These are phyloP conservation scores for Lolium perenne DNA, from an alignment of 176 grass and related monocot genomes.

Conservation along the genomic window DNA sequence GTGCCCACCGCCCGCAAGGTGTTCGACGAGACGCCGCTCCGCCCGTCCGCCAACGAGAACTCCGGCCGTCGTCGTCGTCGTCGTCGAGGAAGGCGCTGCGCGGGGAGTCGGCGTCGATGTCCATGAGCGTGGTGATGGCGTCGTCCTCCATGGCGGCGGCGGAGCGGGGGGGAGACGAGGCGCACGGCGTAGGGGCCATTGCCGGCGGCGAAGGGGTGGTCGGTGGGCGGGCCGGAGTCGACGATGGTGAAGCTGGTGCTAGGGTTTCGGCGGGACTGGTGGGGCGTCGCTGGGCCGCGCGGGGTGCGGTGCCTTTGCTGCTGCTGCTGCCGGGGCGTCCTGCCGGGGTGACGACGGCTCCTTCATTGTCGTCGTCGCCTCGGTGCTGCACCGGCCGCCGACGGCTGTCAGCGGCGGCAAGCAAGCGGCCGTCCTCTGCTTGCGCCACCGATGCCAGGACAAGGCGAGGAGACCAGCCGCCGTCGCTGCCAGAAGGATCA, in stretches of 20 bases:
- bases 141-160: conserved; percentile 62
- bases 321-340: conserved; percentile 16
- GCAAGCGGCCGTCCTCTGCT: conserved; percentile 38
- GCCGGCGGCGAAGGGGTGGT: background rate
- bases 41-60: conserved; percentile 72
- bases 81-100: conserved; percentile 44
- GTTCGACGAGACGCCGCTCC: conserved; percentile 24
- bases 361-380: conserved; percentile 34
- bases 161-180: background rate
- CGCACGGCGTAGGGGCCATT: background rate
- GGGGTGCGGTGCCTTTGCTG: conserved; percentile 39
- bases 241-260: background rate
- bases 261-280: conserved; percentile 42
- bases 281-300: conserved; percentile 14
- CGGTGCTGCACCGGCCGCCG: conserved; percentile 30
- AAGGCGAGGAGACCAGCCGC: conserved; percentile 56
- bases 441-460: conserved; percentile 56
- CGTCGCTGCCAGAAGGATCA: conserved; percentile 46
- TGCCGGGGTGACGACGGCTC: conserved; percentile 52
- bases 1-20: too few species aligned
- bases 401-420: background rate
- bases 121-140: conserved; percentile 59
- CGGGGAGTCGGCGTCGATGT: conserved; percentile 62
- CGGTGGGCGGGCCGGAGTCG: background rate
- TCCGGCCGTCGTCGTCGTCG: conserved; percentile 67